Base-by-base conservation (phyloP, 2,329 filamentous ascomycete species). In the Colletotrichum tanaceti region DNA sequence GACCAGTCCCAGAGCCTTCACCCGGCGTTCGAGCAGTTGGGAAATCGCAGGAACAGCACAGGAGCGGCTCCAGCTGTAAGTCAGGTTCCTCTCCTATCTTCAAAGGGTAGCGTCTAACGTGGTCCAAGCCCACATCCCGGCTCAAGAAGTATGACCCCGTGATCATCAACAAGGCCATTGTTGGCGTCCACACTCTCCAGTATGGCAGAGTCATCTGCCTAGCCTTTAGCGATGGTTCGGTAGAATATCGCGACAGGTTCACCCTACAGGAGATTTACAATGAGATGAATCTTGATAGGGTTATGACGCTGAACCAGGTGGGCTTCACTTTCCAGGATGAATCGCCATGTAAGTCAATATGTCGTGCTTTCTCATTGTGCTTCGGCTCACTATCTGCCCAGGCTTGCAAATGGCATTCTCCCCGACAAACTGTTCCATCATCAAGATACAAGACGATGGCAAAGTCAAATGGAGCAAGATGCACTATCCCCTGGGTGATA, bases 201-300 rank as follows among this genome's bases (percentile, higher is more conserved):
- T 89, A 91, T 68, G 91, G 92, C 57, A 93, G 89, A 67, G 84
- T 91, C 2, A 71, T 97, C 2, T 89, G 91, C 38, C 83, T 97
- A 67, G 86, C 87, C 32, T 93, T 93, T 73, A 92, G 92, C 70
- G 94, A 97, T 76, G 93, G 94, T 13, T 91, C 89, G 0, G 84
- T 97, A 4, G 90, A 96, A 73, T 93, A 95, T 77, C 89, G 93
- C 64, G 92, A 97, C 74, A 87, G 93, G 13, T 84, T 87, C 55
- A 92, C 88, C 0, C 91, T 97, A 86, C 84, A 88, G 5, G 85
- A 90, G 61, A 82, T 94, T 0, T 89, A 88, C 71, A 85, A 87
- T 5, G 86, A 91, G 64, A 84, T 86, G 35, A 90, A 91, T 73
- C 79, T 88, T 9, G 86, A 88, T 50, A 88, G 84, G 53, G 88